Evolutionary conservation across 1,284 basidiomycete species (phyloP), one percentile per base, ranked within the genome.

Genomic region (Ceratorhiza oryzae-sativae): DNA sequence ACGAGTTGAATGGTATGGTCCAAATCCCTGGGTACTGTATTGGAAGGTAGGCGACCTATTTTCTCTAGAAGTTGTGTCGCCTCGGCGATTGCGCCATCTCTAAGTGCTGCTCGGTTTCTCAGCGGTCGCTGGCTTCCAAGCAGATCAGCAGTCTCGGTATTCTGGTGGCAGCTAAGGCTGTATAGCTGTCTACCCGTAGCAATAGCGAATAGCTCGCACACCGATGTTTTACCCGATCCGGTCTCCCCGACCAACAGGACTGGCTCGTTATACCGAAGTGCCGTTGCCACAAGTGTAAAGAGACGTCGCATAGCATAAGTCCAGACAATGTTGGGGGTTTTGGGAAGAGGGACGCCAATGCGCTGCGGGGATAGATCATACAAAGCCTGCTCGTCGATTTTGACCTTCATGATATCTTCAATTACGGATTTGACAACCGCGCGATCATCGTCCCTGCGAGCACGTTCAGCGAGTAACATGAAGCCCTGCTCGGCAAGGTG

Each of bases 211-310:
- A 96, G 83, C 79, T 99, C 95, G 78, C 97, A 98, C 25, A 98
- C 92, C 0, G 95, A 97, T 0, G 97, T 99, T 82, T 99, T 99
- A 8, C 97, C 97, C 2, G 93, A 93, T 30, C 97, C 97, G 0
- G 97, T 99, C 81, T 99, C 97, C 0, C 97, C 97, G 15, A 99
- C 97, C n/a, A 99, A 86, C 3, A 99, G 85, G 23, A 99, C 91
- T 0, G 97, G 97, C 79, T 99, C 97, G 77, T 98, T 91, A 81
- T 93, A 94, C 39, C 87, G 88, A 56, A 98, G 81, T 0, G 94
- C 95, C 9, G 92, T 88, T 3, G 91, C 87, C 20, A 97, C 87
- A 9, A 99, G 85, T 34, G 90, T 85, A 79, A 95, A 96, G 3
- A 99, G 84, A 23, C 97, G 88, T 77, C 91, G 91, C 93, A 98